Conservation (phyloP, 768 basidiomycete species). For the Psilocybe sp. region DNA sequence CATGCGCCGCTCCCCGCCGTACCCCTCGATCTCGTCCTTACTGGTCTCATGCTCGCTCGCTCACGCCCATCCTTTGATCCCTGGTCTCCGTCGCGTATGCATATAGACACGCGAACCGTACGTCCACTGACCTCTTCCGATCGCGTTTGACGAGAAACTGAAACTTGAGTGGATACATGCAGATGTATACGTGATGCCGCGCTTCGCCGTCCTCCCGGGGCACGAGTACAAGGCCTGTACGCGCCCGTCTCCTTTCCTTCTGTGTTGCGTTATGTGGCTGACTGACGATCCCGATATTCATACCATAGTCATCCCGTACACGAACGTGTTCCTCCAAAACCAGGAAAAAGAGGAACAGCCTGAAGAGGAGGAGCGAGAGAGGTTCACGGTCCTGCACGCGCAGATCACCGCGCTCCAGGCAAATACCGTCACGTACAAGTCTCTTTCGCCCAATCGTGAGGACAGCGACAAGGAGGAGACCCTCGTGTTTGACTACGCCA, state of each 20-base stretch:
- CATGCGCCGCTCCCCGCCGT: too few species aligned
- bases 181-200: constrained; percentile 59
- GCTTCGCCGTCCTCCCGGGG: constrained; percentile 54
- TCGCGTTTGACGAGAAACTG: not conserved
- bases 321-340: constrained; percentile 38
- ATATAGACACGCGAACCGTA: constrained; percentile 47
- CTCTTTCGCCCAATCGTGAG: constrained; percentile 44
- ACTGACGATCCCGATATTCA: not conserved
- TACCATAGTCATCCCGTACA: constrained; percentile 49
- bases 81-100: not conserved
- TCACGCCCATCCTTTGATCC: too few species aligned
- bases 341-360: constrained; percentile 21
- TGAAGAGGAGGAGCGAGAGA: too few species aligned
- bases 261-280: not conserved
- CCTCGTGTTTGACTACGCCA: constrained; percentile 52
- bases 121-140: constrained; percentile 7
- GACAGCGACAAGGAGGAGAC: constrained; percentile 19
- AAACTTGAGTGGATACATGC: not conserved
- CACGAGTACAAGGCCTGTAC: constrained; percentile 67
- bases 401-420: constrained; percentile 37
- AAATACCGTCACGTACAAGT: constrained; percentile 42
- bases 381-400: constrained; percentile 37
- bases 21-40: too few species aligned
- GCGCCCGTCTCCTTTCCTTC: constrained; percentile 10
- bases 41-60: not conserved